Evolutionary conservation across 2,329 filamentous ascomycete species (phyloP).

Genomic region (Clonostachys chloroleuca): DNA sequence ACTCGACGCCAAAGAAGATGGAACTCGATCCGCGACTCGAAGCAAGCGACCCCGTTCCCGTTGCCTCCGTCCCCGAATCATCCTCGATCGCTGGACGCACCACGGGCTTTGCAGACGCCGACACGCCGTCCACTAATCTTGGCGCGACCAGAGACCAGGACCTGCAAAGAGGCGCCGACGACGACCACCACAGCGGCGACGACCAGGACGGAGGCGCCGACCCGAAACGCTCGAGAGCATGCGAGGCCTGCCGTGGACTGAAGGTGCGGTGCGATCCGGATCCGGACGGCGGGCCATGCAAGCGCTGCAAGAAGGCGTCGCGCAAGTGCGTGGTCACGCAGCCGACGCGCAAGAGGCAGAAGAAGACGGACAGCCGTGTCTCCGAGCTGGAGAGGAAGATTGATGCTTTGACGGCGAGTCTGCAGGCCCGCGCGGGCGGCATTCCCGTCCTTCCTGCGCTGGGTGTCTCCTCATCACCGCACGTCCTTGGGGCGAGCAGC

Average conservation of each 20-base stretch:
- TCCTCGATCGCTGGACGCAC: background rate
- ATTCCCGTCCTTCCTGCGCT: too few relatives aligned
- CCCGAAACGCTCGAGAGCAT: slow-evolving; percentile 65
- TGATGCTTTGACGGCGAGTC: slow-evolving; percentile 76
- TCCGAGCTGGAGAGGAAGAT: slow-evolving; percentile 92
- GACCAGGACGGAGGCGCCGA: slow-evolving; percentile 28
- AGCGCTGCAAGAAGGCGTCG: slow-evolving; percentile 77
- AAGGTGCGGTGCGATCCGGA: slow-evolving; percentile 86
- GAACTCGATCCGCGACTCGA: slow-evolving; percentile 24
- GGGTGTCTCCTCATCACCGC: too few relatives aligned
- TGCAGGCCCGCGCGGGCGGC: slow-evolving; percentile 48
- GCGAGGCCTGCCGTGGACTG: slow-evolving; percentile 69
- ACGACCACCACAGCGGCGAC: slow-evolving; percentile 1
- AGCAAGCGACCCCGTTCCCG: background rate
- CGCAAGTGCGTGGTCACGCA: slow-evolving; percentile 73
- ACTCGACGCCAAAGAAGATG: slow-evolving; percentile 9
- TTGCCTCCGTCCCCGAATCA: background rate
- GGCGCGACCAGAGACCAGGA: background rate
- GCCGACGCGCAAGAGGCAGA: slow-evolving; percentile 74
- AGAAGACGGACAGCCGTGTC: slow-evolving; percentile 86
- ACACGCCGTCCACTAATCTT: background rate
- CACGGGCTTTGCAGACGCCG: slow-evolving; percentile 3
- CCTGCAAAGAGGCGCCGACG: background rate
- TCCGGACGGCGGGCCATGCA: slow-evolving; percentile 58
- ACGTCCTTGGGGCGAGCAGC: too few relatives aligned